These are phyloP conservation scores for Rhodotorula sp. DNA, from an alignment of 1,284 basidiomycete species.

Conservation along the genomic window DNA sequence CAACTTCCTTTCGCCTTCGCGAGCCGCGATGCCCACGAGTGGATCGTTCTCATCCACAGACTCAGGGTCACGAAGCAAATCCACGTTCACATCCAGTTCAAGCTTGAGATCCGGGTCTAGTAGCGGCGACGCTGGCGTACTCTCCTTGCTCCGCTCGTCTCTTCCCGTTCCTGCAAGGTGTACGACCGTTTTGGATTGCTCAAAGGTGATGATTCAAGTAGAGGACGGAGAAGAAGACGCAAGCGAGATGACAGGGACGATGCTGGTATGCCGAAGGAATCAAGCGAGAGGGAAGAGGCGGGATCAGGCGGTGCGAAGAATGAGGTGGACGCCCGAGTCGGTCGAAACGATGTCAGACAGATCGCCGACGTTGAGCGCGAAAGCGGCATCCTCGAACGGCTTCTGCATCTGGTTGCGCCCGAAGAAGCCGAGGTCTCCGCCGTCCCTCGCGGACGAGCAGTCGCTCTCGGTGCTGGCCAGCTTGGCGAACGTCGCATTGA, in stretches of 20 bases:
- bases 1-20: too few species aligned
- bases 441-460: constrained; percentile 75
- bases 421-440: constrained; percentile 82
- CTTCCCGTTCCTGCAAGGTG: too few species aligned
- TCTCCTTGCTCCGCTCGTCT: too few species aligned
- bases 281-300: too few species aligned
- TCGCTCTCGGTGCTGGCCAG: constrained; percentile 76
- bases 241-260: too few species aligned
- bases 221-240: not conserved
- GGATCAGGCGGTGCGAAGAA: constrained; percentile 78
- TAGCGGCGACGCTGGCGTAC: too few species aligned
- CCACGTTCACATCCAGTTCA: constrained; percentile 1
- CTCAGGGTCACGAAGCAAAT: not conserved
- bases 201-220: not conserved
- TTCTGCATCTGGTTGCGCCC: constrained; percentile 91
- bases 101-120: not conserved
- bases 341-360: constrained; percentile 83
- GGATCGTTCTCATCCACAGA: too few species aligned
- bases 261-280: not conserved
- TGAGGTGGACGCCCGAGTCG: constrained; percentile 94
- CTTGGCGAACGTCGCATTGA: constrained; percentile 60
- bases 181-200: not conserved
- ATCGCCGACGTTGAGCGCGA: constrained; percentile 72
- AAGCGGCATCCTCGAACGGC: constrained; percentile 91
- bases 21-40: too few species aligned